Evolutionary conservation across 495 filamentous ascomycete genomes (phyloP).

Genomic region (Neurospora sp.): DNA sequence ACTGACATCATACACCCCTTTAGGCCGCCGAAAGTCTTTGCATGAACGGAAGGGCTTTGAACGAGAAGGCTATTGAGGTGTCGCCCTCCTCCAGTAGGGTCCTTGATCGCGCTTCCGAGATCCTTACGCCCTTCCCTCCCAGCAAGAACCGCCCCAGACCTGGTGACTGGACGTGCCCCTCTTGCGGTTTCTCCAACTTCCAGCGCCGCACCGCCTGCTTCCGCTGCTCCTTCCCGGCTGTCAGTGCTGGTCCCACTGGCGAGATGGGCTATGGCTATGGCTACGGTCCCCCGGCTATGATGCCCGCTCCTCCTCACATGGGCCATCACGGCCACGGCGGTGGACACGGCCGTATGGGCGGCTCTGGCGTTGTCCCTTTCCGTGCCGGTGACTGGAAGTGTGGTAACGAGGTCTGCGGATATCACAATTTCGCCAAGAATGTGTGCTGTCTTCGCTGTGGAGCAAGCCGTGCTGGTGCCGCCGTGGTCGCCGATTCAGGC

Average conservation of each 20-base stretch:
- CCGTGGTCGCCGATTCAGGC: constrained; percentile 85
- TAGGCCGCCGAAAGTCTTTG: constrained; percentile 92
- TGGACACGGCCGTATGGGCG: constrained; percentile 59
- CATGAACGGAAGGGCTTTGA: constrained; percentile 97
- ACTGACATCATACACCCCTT: constrained; percentile 5
- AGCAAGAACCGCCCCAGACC: constrained; percentile 97
- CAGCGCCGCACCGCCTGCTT: constrained; percentile 97
- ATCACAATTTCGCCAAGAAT: constrained; percentile 99
- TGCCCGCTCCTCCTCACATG: constrained; percentile 71
- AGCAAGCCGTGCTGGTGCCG: constrained; percentile 84
- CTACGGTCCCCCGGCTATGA: constrained; percentile 68
- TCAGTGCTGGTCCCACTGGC: constrained; percentile 61
- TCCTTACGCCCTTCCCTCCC: constrained; percentile 91
- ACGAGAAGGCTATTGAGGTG: constrained; percentile 97
- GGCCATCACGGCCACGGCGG: constrained; percentile 68
- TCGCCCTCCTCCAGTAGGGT: constrained; percentile 93
- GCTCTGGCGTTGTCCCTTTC: constrained; percentile 88
- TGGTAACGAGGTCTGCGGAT: constrained; percentile 93
- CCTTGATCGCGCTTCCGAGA: constrained; percentile 87
- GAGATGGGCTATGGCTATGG: constrained; percentile 65
- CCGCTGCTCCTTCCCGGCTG: constrained; percentile 94
- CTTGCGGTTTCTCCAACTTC: constrained; percentile 88
- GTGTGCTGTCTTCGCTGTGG: constrained; percentile 94
- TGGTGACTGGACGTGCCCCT: constrained; percentile 98
- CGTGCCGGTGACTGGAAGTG: constrained; percentile 98